Conservation (phyloP, 331 rosid genomes). For the Rosa hybrid region DNA sequence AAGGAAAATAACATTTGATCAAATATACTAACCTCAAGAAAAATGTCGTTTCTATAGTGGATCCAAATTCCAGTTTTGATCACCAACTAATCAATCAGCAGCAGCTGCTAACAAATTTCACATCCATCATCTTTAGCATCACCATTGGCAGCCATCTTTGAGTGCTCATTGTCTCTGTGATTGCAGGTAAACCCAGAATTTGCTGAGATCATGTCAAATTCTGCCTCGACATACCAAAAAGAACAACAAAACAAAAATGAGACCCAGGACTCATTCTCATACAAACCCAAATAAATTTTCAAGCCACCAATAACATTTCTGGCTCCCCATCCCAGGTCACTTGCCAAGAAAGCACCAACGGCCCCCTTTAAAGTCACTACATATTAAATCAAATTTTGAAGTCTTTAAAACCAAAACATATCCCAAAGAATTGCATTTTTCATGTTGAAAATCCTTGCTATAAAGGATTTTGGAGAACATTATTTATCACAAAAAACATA, state of each 20-base stretch:
- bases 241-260: constrained; percentile 5
- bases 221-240: constrained; percentile 36
- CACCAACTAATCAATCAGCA: constrained; percentile 27
- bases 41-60: constrained; percentile 42
- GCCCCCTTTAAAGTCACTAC: background rate
- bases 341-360: background rate
- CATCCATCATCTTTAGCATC: constrained; percentile 22
- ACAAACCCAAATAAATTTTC: background rate
- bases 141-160: constrained; percentile 29
- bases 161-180: constrained; percentile 22
- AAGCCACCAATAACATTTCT: constrained; percentile 1
- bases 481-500: background rate
- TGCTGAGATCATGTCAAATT: constrained; percentile 18
- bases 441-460: background rate
- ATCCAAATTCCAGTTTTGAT: constrained; percentile 24
- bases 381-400: background rate
- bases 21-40: constrained; percentile 46
- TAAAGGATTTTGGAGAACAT: background rate
- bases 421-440: background rate
- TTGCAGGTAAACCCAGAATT: constrained; percentile 26
- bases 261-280: background rate
- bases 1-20: constrained; percentile 24
- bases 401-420: background rate
- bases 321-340: background rate
- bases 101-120: constrained; percentile 21